Conservation (phyloP, 495 filamentous ascomycete species). For the Oidiodendron maius region DNA sequence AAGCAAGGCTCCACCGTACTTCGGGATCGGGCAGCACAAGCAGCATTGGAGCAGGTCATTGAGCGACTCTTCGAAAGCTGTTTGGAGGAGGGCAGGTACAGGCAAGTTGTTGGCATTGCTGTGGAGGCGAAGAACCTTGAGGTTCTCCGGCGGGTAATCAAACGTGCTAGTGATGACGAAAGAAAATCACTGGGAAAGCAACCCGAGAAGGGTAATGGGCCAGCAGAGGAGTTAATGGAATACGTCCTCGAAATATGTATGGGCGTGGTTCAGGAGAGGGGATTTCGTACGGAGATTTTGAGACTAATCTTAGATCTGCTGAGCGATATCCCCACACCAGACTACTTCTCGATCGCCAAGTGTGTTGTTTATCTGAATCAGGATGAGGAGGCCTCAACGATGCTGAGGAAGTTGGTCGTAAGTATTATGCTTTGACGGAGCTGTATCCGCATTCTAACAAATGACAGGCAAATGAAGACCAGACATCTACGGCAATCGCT, state of each 20-base stretch:
- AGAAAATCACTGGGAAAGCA: conserved; percentile 55
- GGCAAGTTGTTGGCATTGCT: conserved; percentile 97
- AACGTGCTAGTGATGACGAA: conserved; percentile 72
- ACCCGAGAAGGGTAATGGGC: conserved; percentile 39
- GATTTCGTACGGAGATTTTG: conserved; percentile 72
- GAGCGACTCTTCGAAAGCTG: conserved; percentile 88
- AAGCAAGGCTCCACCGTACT: conserved; percentile 39
- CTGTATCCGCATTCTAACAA: conserved; percentile 6
- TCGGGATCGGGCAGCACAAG: conserved; percentile 46
- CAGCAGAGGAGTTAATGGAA: conserved; percentile 91
- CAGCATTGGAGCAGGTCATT: conserved; percentile 73
- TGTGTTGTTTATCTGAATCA: conserved; percentile 96
- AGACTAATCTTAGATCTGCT: conserved; percentile 82
- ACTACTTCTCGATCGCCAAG: conserved; percentile 97
- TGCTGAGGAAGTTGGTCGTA: conserved; percentile 71
- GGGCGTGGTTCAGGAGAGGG: conserved; percentile 92
- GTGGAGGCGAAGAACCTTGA: conserved; percentile 92
- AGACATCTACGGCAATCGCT: conserved; percentile 71
- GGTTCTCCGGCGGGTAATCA: conserved; percentile 80
- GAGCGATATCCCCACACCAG: conserved; percentile 80
- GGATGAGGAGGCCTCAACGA: conserved; percentile 82
- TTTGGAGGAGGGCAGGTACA: conserved; percentile 78
- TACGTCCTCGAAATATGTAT: conserved; percentile 95
- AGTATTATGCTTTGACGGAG: not conserved
- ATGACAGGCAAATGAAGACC: conserved; percentile 57